phyloP scores from a whole-genome alignment of 163 green algal species.

The Coccomyxa subellipsoidea region DNA sequence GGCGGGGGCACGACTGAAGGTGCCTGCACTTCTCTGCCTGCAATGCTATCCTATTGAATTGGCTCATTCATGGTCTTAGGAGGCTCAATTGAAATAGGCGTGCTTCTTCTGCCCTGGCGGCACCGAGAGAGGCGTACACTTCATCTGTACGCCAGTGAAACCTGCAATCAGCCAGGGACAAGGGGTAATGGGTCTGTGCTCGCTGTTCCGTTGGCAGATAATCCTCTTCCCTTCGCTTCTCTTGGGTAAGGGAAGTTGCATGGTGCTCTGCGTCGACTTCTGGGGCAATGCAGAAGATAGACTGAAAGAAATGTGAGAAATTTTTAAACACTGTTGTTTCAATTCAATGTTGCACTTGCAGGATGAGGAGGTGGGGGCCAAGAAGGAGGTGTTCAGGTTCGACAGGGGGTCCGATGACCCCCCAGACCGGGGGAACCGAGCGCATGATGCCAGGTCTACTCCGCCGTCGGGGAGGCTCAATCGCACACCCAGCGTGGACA shows the following conservation, averaged over 20 bases:
- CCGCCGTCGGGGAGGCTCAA: not conserved
- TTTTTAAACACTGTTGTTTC: too few relatives aligned
- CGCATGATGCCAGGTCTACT: not conserved
- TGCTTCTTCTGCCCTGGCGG: not conserved
- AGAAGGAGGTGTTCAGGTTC: not conserved
- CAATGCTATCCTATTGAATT: not conserved
- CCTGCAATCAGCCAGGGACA: too few relatives aligned
- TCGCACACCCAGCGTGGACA: not conserved
- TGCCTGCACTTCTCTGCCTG: not conserved
- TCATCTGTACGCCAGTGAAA: too few relatives aligned
- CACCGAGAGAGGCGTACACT: not conserved
- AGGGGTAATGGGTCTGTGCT: too few relatives aligned
- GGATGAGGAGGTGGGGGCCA: not conserved
- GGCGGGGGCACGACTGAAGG: not conserved
- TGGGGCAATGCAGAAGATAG: not conserved
- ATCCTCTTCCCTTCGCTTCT: too few relatives aligned
- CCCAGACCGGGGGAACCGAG: not conserved
- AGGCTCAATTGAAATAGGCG: not conserved
- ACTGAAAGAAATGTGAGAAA: not conserved
- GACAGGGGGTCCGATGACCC: not conserved
- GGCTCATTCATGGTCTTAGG: not conserved
- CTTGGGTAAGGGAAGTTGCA: too few relatives aligned
- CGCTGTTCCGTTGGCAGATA: too few relatives aligned
- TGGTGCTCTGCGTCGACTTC: too few relatives aligned
- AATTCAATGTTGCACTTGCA: not conserved